A percentile compares a stretch with the other conserved stretches of the same genome.
Conservation (phyloP, 805 yeast species). For the Yamadazyma akitaensis region DNA sequence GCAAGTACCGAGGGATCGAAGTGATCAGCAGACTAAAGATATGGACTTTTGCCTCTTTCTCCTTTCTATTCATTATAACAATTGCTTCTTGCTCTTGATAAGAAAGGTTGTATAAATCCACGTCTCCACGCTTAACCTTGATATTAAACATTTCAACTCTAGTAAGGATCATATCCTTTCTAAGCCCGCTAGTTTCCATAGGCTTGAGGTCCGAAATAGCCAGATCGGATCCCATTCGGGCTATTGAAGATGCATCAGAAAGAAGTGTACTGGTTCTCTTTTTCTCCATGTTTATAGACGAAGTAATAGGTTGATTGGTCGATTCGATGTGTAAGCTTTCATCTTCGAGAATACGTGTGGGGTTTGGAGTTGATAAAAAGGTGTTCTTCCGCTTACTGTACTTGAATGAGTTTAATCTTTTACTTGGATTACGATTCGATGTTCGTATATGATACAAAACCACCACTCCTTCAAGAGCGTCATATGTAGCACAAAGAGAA, state of each 20-base stretch:
- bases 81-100: slow-evolving; percentile 60
- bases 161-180: slow-evolving; percentile 72
- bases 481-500: slow-evolving; percentile 54
- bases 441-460: slow-evolving; percentile 55
- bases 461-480: slow-evolving; percentile 43
- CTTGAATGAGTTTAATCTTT: slow-evolving; percentile 13
- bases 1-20: slow-evolving; percentile 29
- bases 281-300: slow-evolving; percentile 39
- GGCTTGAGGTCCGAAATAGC: slow-evolving; percentile 24
- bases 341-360: slow-evolving; percentile 41
- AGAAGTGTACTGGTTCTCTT: slow-evolving; percentile 41
- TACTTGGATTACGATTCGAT: slow-evolving; percentile 19
- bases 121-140: slow-evolving; percentile 24
- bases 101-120: slow-evolving; percentile 37
- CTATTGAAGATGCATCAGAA: slow-evolving; percentile 44
- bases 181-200: slow-evolving; percentile 33
- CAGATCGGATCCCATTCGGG: slow-evolving; percentile 41
- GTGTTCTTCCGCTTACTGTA: slow-evolving; percentile 20
- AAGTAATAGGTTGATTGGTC: slow-evolving; percentile 9
- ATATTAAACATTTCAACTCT: slow-evolving; percentile 46
- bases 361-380: slow-evolving; percentile 39
- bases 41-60: slow-evolving; percentile 47
- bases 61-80: slow-evolving; percentile 46
- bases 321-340: slow-evolving; percentile 19
- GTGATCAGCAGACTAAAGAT: slow-evolving; percentile 40